Evolutionary conservation across 1,284 basidiomycete genomes (phyloP).

Genomic region (Cryptococcus amylolentus): DNA sequence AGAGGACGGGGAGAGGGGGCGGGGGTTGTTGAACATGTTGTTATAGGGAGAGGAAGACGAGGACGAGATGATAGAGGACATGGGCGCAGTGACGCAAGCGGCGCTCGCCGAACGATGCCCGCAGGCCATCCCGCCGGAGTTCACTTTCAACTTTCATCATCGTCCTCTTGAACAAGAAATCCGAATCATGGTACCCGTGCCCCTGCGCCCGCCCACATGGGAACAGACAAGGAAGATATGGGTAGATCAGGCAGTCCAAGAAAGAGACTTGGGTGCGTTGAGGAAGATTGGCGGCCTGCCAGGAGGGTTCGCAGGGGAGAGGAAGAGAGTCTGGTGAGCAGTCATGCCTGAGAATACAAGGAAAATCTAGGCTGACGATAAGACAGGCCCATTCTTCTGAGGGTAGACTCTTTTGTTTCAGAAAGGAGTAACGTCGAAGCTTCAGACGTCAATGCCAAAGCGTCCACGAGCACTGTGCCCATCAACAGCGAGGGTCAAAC

Average conservation of each 20-base stretch:
- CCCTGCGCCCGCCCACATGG: conserved; percentile 18
- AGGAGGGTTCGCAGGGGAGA: conserved; percentile 44
- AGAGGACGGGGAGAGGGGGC: conserved; percentile 19
- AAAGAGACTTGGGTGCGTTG: conserved; percentile 29
- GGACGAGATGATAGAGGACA: background rate
- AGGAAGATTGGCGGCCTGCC: conserved; percentile 37
- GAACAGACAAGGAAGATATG: conserved; percentile 24
- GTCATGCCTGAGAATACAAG: background rate
- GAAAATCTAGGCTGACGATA: no score
- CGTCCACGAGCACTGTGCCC: no score
- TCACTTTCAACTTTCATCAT: background rate
- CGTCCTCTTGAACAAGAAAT: no score
- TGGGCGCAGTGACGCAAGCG: background rate
- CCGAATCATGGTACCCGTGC: no score
- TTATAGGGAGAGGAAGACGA: background rate
- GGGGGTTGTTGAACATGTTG: conserved; percentile 45
- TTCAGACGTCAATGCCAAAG: no score
- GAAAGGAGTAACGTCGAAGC: no score
- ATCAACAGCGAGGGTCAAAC: no score
- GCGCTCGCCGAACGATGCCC: no score
- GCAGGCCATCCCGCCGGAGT: no score
- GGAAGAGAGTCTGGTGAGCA: conserved; percentile 38
- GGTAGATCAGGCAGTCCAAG: conserved; percentile 31
- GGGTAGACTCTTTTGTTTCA: no score
- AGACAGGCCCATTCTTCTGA: no score